Percentiles rank a stretch among this genome's conserved stretches.
These are phyloP conservation scores for Chrysoporthe deuterocubensis DNA, from an alignment of 2,329 filamentous ascomycete genomes.

Conservation along the genomic window DNA sequence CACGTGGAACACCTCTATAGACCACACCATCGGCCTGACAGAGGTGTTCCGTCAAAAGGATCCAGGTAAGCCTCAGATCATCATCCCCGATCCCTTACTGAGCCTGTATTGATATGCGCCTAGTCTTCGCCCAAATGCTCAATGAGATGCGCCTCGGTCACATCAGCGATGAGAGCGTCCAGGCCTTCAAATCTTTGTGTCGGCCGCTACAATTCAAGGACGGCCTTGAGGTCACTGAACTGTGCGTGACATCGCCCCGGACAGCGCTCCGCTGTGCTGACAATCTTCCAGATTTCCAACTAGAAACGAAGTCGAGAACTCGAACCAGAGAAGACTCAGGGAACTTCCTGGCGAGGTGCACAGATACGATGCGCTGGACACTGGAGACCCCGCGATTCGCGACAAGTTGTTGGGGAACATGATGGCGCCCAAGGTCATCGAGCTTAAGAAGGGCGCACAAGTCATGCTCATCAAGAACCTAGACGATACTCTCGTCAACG, in stretches of 20 bases:
- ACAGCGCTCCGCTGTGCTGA: slow-evolving; percentile 10
- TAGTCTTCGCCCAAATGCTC: slow-evolving; percentile 88
- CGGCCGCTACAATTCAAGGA: slow-evolving; percentile 75
- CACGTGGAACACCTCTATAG: slow-evolving; percentile 90
- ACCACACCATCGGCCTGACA: slow-evolving; percentile 93
- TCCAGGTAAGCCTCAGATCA: slow-evolving; percentile 51
- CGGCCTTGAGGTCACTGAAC: slow-evolving; percentile 79
- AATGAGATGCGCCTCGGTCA: slow-evolving; percentile 96
- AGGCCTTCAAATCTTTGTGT: slow-evolving; percentile 73
- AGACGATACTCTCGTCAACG: slow-evolving; percentile 91
- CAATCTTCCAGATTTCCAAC: slow-evolving; percentile 72
- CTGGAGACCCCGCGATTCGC: slow-evolving; percentile 71
- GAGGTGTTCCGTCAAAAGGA: slow-evolving; percentile 97
- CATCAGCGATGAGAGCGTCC: slow-evolving; percentile 75
- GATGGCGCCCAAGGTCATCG: slow-evolving; percentile 84
- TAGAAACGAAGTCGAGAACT: slow-evolving; percentile 83
- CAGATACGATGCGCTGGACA: slow-evolving; percentile 75
- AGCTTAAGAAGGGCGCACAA: slow-evolving; percentile 88
- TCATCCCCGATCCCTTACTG: background rate
- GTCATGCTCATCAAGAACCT: slow-evolving; percentile 99
- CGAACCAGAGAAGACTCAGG: slow-evolving; percentile 76
- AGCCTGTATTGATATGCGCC: background rate
- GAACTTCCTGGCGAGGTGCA: slow-evolving; percentile 70
- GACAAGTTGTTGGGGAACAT: slow-evolving; percentile 84
- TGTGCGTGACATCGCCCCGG: slow-evolving; percentile 53